Evolutionary conservation across 768 basidiomycete species (phyloP).

Genomic region (Phaeolepiota aurea): DNA sequence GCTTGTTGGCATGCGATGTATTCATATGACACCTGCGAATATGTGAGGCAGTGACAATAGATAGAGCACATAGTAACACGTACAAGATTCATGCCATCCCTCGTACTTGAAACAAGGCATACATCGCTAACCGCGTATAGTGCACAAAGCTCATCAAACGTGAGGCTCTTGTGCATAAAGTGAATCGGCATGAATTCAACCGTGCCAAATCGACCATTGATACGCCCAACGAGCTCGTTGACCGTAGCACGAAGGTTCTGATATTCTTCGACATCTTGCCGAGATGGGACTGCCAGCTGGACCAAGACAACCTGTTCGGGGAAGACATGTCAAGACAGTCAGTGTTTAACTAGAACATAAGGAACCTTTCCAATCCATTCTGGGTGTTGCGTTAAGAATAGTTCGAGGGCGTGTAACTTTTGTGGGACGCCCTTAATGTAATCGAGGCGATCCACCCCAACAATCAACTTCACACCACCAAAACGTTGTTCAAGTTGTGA

Average conservation of each 20-base stretch:
- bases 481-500: constrained; percentile 82
- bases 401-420: constrained; percentile 92
- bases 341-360: not conserved
- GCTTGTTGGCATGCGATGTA: constrained; percentile 94
- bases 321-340: not conserved
- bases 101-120: constrained; percentile 88
- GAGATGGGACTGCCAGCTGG: constrained; percentile 94
- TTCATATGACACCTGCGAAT: constrained; percentile 86
- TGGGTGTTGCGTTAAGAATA: constrained; percentile 95
- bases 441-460: constrained; percentile 96
- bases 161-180: constrained; percentile 94
- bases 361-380: constrained; percentile 96
- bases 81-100: constrained; percentile 99
- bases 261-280: constrained; percentile 99
- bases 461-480: constrained; percentile 91
- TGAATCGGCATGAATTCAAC: constrained; percentile 99
- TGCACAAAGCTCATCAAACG: constrained; percentile 95
- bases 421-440: constrained; percentile 99
- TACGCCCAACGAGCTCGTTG: constrained; percentile 96
- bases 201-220: constrained; percentile 97
- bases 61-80: constrained; percentile 18
- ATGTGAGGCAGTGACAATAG: constrained; percentile 15
- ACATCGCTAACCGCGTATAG: constrained; percentile 95
- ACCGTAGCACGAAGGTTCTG: constrained; percentile 94
- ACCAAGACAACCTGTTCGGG: constrained; percentile 78